Evolutionary conservation across 257 asterid genomes (phyloP).

Genomic region (Thymus mandschuricus): DNA sequence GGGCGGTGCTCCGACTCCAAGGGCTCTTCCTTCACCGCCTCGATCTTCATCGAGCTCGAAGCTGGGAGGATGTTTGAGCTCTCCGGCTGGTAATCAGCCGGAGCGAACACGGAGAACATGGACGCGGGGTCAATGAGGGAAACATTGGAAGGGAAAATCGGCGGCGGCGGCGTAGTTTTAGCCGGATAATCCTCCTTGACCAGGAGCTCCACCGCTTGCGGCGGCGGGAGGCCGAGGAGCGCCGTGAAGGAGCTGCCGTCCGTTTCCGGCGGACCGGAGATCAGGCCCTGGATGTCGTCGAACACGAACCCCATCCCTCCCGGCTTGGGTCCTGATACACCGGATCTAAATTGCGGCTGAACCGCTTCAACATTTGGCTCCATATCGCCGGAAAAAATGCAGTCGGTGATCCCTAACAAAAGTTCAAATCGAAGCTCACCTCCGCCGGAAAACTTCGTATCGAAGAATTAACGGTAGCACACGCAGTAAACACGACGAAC

Average conservation of each 20-base stretch:
- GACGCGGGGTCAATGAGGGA: slow-evolving; percentile 73
- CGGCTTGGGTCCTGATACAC: slow-evolving; percentile 33
- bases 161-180: slow-evolving; percentile 54
- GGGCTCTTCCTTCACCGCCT: slow-evolving; percentile 73
- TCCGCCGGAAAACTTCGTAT: slow-evolving; percentile 5
- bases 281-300: slow-evolving; percentile 47
- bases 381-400: slow-evolving; percentile 30
- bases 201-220: slow-evolving; percentile 87
- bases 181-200: slow-evolving; percentile 53
- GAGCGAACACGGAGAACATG: slow-evolving; percentile 63
- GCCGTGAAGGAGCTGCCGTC: slow-evolving; percentile 84
- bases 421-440: slow-evolving; percentile 10
- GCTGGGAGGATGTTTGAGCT: slow-evolving; percentile 23
- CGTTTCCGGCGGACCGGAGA: slow-evolving; percentile 43
- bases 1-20: slow-evolving; percentile 59
- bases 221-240: slow-evolving; percentile 83
- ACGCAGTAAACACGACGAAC: not conserved
- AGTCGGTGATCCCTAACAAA: not conserved
- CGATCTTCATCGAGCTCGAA: slow-evolving; percentile 34
- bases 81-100: slow-evolving; percentile 42
- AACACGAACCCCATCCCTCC: slow-evolving; percentile 47
- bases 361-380: slow-evolving; percentile 44
- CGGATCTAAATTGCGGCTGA: slow-evolving; percentile 67
- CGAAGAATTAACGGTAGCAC: slow-evolving; percentile 12
- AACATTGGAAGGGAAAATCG: slow-evolving; percentile 62